These are phyloP conservation scores for Skeletonema menzelii DNA, from an alignment of 108 stramenopile species.

Conservation along the genomic window DNA sequence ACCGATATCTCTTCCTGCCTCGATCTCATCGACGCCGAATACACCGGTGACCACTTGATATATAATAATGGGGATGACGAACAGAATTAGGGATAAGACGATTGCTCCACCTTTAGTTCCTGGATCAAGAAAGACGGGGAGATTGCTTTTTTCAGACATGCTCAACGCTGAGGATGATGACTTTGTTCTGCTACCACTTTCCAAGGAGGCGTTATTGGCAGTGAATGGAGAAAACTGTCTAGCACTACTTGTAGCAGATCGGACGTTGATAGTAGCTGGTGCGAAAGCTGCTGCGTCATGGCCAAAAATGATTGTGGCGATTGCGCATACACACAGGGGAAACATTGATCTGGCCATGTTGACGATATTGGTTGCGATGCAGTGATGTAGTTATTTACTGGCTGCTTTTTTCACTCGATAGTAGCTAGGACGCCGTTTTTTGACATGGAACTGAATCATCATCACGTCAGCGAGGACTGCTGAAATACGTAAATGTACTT, in stretches of 20 bases:
- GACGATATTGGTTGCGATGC: background rate
- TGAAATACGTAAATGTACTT: background rate
- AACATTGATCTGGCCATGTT: constrained; percentile 5
- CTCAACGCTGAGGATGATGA: background rate
- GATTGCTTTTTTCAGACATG: constrained; percentile 37
- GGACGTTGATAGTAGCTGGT: background rate
- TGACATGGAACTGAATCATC: background rate
- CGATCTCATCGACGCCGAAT: constrained; percentile 71
- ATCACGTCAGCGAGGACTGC: background rate
- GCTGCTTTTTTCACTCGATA: background rate
- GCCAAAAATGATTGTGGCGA: background rate
- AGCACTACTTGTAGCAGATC: background rate
- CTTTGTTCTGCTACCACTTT: background rate
- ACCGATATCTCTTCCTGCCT: constrained; percentile 77
- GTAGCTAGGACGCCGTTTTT: background rate
- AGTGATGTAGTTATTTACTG: background rate
- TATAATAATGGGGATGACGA: constrained; percentile 67
- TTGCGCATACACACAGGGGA: background rate
- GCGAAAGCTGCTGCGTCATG: background rate
- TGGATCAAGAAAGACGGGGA: constrained; percentile 84
- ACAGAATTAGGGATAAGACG: constrained; percentile 71
- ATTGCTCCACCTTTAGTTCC: constrained; percentile 87
- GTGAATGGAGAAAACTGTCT: constrained; percentile 1
- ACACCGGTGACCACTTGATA: constrained; percentile 63
- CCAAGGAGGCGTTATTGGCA: background rate